These are phyloP conservation scores for Scheffersomyces ergatensis DNA, from an alignment of 805 yeast species.

Conservation along the genomic window DNA sequence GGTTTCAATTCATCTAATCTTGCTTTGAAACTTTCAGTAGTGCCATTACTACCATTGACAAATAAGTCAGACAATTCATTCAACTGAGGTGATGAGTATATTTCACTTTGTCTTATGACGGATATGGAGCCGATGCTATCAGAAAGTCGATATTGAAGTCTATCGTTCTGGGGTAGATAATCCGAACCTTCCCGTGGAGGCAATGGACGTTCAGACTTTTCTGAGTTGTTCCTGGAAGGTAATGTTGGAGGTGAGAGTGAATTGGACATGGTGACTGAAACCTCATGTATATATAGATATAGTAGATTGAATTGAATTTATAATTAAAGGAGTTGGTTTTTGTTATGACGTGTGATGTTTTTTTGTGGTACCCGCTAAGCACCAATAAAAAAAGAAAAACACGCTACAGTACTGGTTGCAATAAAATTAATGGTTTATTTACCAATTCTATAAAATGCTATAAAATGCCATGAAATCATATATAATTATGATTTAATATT, in stretches of 20 bases:
- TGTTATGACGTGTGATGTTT: too few relatives aligned
- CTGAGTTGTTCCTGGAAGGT: too few relatives aligned
- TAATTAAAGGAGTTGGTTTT: not conserved
- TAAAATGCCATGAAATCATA: too few relatives aligned
- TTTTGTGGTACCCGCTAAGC: too few relatives aligned
- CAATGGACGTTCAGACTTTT: not conserved
- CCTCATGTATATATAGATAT: too few relatives aligned
- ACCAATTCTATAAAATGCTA: too few relatives aligned
- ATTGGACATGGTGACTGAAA: too few relatives aligned
- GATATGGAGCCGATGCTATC: conserved; percentile 18
- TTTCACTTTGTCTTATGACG: conserved; percentile 21
- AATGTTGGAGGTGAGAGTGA: too few relatives aligned
- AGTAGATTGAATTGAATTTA: not conserved
- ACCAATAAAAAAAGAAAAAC: too few relatives aligned
- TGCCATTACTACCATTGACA: conserved; percentile 5
- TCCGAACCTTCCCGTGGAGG: conserved; percentile 1
- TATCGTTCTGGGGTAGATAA: not conserved
- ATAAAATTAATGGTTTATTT: too few relatives aligned
- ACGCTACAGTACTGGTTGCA: too few relatives aligned
- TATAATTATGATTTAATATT: too few relatives aligned
- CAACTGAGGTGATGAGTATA: conserved; percentile 20
- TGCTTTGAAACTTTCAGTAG: conserved; percentile 8
- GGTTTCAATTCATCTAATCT: conserved; percentile 3
- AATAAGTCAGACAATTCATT: conserved; percentile 27
- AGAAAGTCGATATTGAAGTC: not conserved